Percentiles rank a stretch among this genome's conserved stretches.
Conservation (phyloP, 441 rosid genomes). For the Populus hybrid region DNA sequence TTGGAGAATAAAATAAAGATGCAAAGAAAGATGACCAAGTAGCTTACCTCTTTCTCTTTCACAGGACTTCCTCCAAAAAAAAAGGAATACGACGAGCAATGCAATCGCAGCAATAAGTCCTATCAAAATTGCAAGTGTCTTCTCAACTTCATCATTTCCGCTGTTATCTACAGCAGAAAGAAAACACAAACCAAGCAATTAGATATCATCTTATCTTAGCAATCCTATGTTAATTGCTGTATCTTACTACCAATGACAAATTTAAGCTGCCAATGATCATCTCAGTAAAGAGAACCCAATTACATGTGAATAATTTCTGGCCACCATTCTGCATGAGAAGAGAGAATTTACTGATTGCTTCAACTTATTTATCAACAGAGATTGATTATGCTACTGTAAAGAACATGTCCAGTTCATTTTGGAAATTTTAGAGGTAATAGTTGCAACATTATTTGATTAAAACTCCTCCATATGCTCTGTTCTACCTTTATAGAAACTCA, state of each 20-base stretch:
- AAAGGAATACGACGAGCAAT: slow-evolving; percentile 60
- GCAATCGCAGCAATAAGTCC: slow-evolving; percentile 78
- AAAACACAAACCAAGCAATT: background rate
- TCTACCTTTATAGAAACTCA: background rate
- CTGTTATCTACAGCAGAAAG: slow-evolving; percentile 21
- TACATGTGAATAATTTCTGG: background rate
- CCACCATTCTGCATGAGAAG: background rate
- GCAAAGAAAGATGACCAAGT: background rate
- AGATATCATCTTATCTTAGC: background rate
- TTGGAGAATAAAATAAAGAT: background rate
- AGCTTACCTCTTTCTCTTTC: slow-evolving; percentile 52
- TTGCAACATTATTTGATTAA: background rate
- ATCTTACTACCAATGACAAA: background rate
- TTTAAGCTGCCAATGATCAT: background rate
- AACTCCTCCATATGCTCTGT: background rate
- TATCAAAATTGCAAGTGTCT: slow-evolving; percentile 74
- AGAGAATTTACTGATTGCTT: background rate
- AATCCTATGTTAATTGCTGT: slow-evolving; percentile 1
- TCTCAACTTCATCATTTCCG: slow-evolving; percentile 55
- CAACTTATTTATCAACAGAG: background rate
- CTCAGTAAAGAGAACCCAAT: background rate
- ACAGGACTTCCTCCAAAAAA: slow-evolving; percentile 58
- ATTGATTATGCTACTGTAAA: background rate
- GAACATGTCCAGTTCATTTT: background rate
- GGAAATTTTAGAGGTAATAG: background rate